Evolutionary conservation across 371 early-diverging fungal species (phyloP), one percentile per base, ranked within the genome.

Genomic region (Actinomucor elegans): DNA sequence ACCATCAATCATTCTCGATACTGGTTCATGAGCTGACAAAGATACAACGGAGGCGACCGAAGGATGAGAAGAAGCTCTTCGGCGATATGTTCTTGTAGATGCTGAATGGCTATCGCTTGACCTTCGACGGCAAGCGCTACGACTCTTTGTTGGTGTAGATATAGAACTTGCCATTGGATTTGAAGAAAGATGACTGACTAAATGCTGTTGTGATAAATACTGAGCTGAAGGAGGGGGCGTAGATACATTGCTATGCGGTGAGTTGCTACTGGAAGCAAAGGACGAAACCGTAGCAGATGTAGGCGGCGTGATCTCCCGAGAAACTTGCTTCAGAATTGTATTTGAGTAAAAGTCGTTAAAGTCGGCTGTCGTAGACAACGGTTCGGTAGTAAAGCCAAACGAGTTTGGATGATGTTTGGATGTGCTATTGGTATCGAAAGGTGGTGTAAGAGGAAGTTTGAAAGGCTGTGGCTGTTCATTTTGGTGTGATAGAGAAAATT

Each of bases 1-100:
- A 9, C 84, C 87, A 38, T 84, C 64, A 31, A 67, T 62, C 1
- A 67, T 29, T 7, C 66, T 53, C 7, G 74, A 57, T 2, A 73
- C 64, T 2, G 82, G 82, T 46, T 77, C 75, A 41, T 79, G 75
- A n/a, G 72, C 73, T 6, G 81, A 66, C 10, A 81, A 60, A 21
- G 79, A 71, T 4, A 77, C 77, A n/a, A 69, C 69, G 4, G 73
- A 67, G 12, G 77, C 77, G 5, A 77, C 77, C 15, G 72, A 75
- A 20, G 73, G 69, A 21, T 72, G 70, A 10, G 71, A 65, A 9
- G 77, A 68, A 9, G 65, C 61, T 24, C 77, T 52, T 20, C 69
- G 65, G 12, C 75, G 59, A 21, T 57, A 53, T 3, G 66, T 31
- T 20, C 57, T 57, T 17, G 47, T 35, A 11, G 55, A 15, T 9